Conservation (phyloP, 2,329 filamentous ascomycete species). For the Trichoderma hamatum region DNA sequence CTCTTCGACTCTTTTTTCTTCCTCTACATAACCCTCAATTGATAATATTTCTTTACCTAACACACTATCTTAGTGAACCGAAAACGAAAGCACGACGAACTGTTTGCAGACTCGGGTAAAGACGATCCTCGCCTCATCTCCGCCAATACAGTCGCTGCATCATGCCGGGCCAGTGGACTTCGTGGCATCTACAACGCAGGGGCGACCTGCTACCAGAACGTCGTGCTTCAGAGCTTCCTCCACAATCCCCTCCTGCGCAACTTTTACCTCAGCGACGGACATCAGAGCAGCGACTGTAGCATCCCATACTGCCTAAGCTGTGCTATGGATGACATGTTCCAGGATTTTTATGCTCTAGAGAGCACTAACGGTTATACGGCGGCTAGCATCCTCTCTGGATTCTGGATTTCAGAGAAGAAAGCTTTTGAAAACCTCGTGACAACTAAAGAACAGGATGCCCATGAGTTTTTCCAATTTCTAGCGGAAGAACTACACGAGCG, state of each 20-base stretch:
- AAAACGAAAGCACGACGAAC: conserved; percentile 76
- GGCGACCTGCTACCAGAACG: conserved; percentile 98
- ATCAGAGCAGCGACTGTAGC: conserved; percentile 75
- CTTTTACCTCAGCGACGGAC: conserved; percentile 89
- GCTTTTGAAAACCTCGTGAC: conserved; percentile 77
- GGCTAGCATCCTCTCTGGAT: conserved; percentile 83
- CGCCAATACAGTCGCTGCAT: conserved; percentile 75
- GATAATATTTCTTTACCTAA: conserved; percentile 21
- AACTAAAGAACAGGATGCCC: conserved; percentile 93
- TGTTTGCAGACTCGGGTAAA: conserved; percentile 64
- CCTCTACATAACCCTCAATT: not conserved
- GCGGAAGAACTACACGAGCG: conserved; percentile 87
- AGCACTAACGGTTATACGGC: conserved; percentile 89
- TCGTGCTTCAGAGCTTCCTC: conserved; percentile 88
- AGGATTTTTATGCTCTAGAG: conserved; percentile 71
- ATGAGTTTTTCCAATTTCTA: conserved; percentile 96
- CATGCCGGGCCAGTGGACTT: conserved; percentile 84
- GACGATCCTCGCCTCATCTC: conserved; percentile 78
- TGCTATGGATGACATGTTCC: conserved; percentile 74
- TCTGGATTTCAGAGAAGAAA: conserved; percentile 82
- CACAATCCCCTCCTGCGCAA: conserved; percentile 91
- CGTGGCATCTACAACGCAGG: conserved; percentile 96
- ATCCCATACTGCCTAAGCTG: conserved; percentile 66
- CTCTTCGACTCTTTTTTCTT: not conserved
- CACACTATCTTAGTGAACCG: conserved; percentile 50